phyloP scores from a whole-genome alignment of 192 early-diverging fungal genomes.

The Coemansia pectinata region DNA sequence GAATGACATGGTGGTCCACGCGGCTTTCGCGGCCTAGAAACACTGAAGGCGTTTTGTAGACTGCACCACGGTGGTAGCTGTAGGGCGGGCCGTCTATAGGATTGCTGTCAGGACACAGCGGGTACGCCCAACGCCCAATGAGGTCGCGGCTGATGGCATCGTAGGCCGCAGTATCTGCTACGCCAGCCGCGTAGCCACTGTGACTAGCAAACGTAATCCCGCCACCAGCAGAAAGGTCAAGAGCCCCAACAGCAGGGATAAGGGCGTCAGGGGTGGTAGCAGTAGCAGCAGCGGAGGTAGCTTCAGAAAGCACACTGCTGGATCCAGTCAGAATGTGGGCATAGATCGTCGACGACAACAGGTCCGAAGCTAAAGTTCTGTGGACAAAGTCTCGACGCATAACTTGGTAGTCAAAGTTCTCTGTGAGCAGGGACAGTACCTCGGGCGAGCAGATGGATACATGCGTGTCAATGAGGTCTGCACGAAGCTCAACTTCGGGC shows the following conservation, averaged over 20 bases:
- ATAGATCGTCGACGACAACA: constrained; percentile 86
- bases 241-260: not conserved
- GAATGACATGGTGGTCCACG: constrained; percentile 76
- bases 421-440: constrained; percentile 87
- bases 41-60: constrained; percentile 83
- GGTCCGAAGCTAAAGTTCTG: constrained; percentile 85
- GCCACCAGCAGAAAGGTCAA: not conserved
- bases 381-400: constrained; percentile 87
- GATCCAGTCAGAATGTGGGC: constrained; percentile 65
- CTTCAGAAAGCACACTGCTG: constrained; percentile 22
- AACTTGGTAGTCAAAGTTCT: constrained; percentile 98
- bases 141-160: constrained; percentile 77
- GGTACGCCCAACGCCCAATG: constrained; percentile 90
- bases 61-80: constrained; percentile 71
- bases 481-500: constrained; percentile 76
- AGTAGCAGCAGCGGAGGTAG: not conserved
- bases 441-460: constrained; percentile 93
- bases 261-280: not conserved
- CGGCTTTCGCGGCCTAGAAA: constrained; percentile 64
- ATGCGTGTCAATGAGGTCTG: constrained; percentile 90
- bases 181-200: constrained; percentile 64
- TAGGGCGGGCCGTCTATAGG: constrained; percentile 69
- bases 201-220: constrained; percentile 6
- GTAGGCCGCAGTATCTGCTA: constrained; percentile 63
- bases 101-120: constrained; percentile 90